Percentiles rank a stretch among this genome's conserved stretches.
These are phyloP conservation scores for Blastobotrys proliferans DNA, from an alignment of 1,139 yeast genomes.

Conservation along the genomic window DNA sequence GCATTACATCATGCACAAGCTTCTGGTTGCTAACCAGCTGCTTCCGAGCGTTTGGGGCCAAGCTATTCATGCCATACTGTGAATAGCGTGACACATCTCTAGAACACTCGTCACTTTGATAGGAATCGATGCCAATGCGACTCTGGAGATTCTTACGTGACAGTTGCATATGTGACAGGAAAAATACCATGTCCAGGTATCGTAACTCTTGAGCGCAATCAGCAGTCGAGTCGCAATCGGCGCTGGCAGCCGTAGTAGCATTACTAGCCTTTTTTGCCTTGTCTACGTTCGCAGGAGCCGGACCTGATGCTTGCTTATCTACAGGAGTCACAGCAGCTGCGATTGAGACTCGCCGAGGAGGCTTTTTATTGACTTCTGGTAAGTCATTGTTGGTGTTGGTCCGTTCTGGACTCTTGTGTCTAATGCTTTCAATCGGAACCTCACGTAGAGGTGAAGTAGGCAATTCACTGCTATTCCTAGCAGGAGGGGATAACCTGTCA, in stretches of 20 bases:
- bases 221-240: too few relatives aligned
- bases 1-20: slow-evolving; percentile 27
- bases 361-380: too few relatives aligned
- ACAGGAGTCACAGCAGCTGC: not conserved
- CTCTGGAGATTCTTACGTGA: slow-evolving; percentile 10
- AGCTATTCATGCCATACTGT: slow-evolving; percentile 18
- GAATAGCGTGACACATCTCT: slow-evolving; percentile 24
- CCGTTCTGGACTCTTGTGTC: not conserved
- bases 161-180: slow-evolving; percentile 22
- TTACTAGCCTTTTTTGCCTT: too few relatives aligned
- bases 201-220: slow-evolving; percentile 21
- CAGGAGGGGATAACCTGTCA: too few relatives aligned
- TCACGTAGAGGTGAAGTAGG: slow-evolving; percentile 14
- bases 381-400: not conserved
- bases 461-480: too few relatives aligned
- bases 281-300: too few relatives aligned
- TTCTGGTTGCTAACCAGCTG: slow-evolving; percentile 26
- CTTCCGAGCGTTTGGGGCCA: slow-evolving; percentile 22
- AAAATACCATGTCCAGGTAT: slow-evolving; percentile 25
- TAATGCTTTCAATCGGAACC: slow-evolving; percentile 16
- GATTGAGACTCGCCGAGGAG: not conserved
- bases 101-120: slow-evolving; percentile 14
- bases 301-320: too few relatives aligned
- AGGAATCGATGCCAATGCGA: slow-evolving; percentile 3
- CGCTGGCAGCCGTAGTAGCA: too few relatives aligned